Base-by-base conservation (phyloP, 345 rosid species). In the Geranium rotundifolium region DNA sequence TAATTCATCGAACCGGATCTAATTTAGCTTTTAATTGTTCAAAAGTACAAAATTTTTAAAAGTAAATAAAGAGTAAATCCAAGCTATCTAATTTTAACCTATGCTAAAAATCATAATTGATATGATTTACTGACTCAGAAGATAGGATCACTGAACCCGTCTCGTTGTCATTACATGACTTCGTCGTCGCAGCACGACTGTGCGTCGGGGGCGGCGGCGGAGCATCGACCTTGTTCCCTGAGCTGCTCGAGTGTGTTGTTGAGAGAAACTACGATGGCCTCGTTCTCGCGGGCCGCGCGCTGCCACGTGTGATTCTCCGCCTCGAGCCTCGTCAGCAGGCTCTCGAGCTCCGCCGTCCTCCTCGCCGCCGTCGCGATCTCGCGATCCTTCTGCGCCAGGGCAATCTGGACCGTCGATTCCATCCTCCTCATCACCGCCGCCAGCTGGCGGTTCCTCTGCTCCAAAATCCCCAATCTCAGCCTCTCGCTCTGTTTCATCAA, bases 291-390 rank as follows among this genome's bases (percentile, higher is more conserved):
- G 0, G 96, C 91, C 54, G 73, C 23, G 63, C 77, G 81, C 67
- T 82, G 85, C 95, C 90, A 89, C 2, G 79, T 68, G 17, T 73
- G 89, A 14, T 60, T 79, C 78, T 86, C 96, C 67, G 60, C 67
- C 71, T 86, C 84, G 31, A 81, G 70, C 65, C 61, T 89, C 52
- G 64, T 69, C 69, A 91, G 58, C 31, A 77, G 60, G 67, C 67
- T 73, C 56, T 91, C 84, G 0, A 89, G 82, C 61, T 89, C 92
- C 72, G 74, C 74, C 58, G 75, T 65, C 72, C 72, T 82, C 37
- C 57, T 82, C 14, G 67, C 63, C 0, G 88, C 96, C 50, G 66
- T 72, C 0, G 77, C 73, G 30, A 91, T 77, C 64, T 86, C 86
- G 60, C 82, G 82, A 27, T 91, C 89, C 56, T 81, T 91, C 34